phyloP scores from a whole-genome alignment of 495 filamentous ascomycete species.

The Penicillium alfredii region DNA sequence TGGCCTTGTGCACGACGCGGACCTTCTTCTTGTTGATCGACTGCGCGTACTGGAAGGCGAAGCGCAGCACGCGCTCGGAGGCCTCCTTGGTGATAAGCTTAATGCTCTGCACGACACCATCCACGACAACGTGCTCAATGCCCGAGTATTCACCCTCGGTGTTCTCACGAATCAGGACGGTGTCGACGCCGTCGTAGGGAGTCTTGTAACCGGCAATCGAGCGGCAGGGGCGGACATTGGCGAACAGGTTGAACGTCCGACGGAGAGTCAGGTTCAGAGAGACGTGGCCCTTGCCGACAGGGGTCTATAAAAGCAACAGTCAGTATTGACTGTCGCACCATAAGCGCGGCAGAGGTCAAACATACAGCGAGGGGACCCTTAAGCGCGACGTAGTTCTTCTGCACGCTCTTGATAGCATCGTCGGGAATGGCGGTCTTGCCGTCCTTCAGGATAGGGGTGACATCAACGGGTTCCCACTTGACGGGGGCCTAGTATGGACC shows the following conservation, averaged over 20 bases:
- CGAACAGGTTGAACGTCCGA: constrained; percentile 98
- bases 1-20: constrained; percentile 96
- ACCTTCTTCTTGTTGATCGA: constrained; percentile 91
- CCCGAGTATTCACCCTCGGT: constrained; percentile 99
- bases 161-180: constrained; percentile 97
- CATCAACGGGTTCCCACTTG: constrained; percentile 95
- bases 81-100: constrained; percentile 96
- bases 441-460: constrained; percentile 85
- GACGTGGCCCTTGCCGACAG: constrained; percentile 97
- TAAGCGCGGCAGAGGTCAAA: no score
- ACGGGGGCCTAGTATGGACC: constrained; percentile 85
- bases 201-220: constrained; percentile 97
- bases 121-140: constrained; percentile 97
- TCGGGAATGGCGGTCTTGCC: constrained; percentile 89
- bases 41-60: constrained; percentile 95
- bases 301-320: constrained; percentile 56
- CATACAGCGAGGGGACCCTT: constrained; percentile 95
- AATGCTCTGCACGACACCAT: constrained; percentile 97
- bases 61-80: constrained; percentile 87
- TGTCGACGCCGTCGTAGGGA: constrained; percentile 96
- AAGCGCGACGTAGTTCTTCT: constrained; percentile 88
- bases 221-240: constrained; percentile 95
- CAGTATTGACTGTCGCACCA: no score
- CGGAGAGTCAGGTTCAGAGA: constrained; percentile 98
- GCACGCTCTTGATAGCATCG: constrained; percentile 83